phyloP scores from a whole-genome alignment of 495 filamentous ascomycete genomes.

The Lasiosphaeria ovina region DNA sequence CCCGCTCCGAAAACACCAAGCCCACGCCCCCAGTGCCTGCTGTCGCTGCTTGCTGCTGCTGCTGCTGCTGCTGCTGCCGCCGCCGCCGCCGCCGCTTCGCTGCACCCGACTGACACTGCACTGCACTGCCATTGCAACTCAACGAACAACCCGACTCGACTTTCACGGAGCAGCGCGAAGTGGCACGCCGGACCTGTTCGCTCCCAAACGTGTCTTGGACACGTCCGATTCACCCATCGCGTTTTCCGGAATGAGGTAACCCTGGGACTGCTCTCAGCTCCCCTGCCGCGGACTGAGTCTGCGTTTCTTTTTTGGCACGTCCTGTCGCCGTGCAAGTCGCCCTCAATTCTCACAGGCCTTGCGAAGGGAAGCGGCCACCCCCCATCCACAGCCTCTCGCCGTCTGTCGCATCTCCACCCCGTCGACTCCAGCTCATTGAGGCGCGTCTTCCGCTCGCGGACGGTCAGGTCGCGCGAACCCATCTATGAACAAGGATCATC shows the following conservation, averaged over 20 bases:
- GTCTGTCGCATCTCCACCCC: conserved; percentile 13
- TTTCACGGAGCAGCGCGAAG: neutral
- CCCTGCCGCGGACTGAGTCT: conserved; percentile 51
- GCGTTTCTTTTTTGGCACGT: conserved; percentile 9
- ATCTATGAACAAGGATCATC: conserved; percentile 55
- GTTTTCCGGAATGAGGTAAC: conserved; percentile 51
- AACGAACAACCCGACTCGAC: conserved; percentile 10
- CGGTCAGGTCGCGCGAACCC: conserved; percentile 21
- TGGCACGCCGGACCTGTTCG: conserved; percentile 1
- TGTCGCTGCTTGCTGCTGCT: neutral
- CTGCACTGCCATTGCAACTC: conserved; percentile 7
- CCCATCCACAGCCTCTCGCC: conserved; percentile 5
- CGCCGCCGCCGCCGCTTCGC: no score
- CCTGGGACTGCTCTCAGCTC: conserved; percentile 49
- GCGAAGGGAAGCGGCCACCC: neutral
- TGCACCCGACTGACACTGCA: neutral
- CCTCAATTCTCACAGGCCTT: no score
- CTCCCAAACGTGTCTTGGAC: conserved; percentile 11
- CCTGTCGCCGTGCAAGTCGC: no score
- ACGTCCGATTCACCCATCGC: conserved; percentile 22
- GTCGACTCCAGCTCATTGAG: conserved; percentile 15
- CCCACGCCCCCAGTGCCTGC: neutral
- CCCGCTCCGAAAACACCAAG: conserved; percentile 15
- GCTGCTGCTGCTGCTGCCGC: no score
- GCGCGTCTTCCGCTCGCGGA: conserved; percentile 18